A percentile compares a stretch with the other conserved stretches of the same genome.
Evolutionary conservation across 108 stramenopile species (phyloP).

Genomic region (Fragilaria radians): DNA sequence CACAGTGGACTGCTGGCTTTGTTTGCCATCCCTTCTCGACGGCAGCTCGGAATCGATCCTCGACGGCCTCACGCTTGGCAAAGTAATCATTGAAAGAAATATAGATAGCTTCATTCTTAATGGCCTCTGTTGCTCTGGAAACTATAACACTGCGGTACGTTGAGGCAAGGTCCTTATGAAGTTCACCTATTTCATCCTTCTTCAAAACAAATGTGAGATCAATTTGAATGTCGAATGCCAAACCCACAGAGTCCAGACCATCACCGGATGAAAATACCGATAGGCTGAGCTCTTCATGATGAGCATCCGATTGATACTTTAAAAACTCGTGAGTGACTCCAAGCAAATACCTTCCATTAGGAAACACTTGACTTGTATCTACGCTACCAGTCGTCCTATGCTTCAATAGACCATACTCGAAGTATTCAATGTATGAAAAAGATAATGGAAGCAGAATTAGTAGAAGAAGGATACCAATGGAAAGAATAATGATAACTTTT

Average conservation of each 20-base stretch:
- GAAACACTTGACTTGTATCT: slow-evolving; percentile 22
- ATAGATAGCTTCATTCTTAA: slow-evolving; percentile 32
- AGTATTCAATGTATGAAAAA: slow-evolving; percentile 46
- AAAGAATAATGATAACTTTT: too few species aligned
- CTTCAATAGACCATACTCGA: slow-evolving; percentile 39
- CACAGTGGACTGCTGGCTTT: slow-evolving; percentile 24
- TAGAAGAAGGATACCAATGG: slow-evolving; percentile 22
- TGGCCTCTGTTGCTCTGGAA: slow-evolving; percentile 34
- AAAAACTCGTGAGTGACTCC: slow-evolving; percentile 26
- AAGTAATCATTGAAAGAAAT: slow-evolving; percentile 39
- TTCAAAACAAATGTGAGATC: slow-evolving; percentile 35
- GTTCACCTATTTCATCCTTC: slow-evolving; percentile 35
- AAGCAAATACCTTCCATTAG: slow-evolving; percentile 28
- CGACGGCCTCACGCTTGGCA: slow-evolving; percentile 28
- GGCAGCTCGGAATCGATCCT: slow-evolving; percentile 26
- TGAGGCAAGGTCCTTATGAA: slow-evolving; percentile 32
- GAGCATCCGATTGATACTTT: slow-evolving; percentile 50
- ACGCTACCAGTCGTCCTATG: slow-evolving; percentile 33
- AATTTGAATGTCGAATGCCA: slow-evolving; percentile 35
- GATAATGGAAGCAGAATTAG: slow-evolving; percentile 33
- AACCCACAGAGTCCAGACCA: slow-evolving; percentile 31
- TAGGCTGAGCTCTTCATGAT: slow-evolving; percentile 18
- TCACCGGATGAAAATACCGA: slow-evolving; percentile 29
- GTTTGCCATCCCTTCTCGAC: slow-evolving; percentile 27
- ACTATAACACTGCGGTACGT: slow-evolving; percentile 25